Base-by-base conservation (phyloP, 139 green algal species). In the Picochlorum sp. region DNA sequence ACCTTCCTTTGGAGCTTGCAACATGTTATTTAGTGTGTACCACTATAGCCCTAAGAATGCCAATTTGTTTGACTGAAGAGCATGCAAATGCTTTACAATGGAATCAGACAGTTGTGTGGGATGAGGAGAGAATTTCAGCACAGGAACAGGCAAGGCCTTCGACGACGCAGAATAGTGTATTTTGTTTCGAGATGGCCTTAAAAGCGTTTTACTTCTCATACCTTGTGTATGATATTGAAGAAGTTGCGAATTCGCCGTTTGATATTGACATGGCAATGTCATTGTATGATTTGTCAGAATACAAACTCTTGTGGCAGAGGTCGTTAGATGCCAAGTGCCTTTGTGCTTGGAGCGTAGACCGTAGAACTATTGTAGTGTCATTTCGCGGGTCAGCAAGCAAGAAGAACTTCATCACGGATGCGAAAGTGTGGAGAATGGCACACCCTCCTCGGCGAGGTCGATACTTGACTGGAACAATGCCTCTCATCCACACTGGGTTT, bases 101-200 rank as follows among this genome's bases (percentile, higher is more conserved):
- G 34, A 41, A 41, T 4, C 34, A 41, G 34, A 41, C 34, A 0
- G 8, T 41, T 41, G 34, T 41, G 8, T 41, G 34, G 34, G 34
- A 41, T 13, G 34, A 41, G 8, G 34, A 11, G 34, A 41, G 34
- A 41, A 41, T 41, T 41, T 8, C 34, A 41, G 8, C 34, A 13
- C 34, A 41, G 0, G 34, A 41, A 41, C 34, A 41, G 34, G 34
- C 49, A 21, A 21, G n/a, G 18, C n/a, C 49, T 55, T 21, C 0
- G 49, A 0, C 9, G 10, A 55, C 49, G 18, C 49, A 4, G 1
- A 41, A 41, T 41, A 41, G 34, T 13, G 34, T 41, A 0, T 41
- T 88, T 49, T 86, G 78, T 60, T 73, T 86, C 49, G 82, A 89
- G 45, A 83, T 67, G 2, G 73, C 70, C 0, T 50, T 83, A 55